These are phyloP conservation scores for Mrakia gelida DNA, from an alignment of 768 basidiomycete species.

Conservation along the genomic window DNA sequence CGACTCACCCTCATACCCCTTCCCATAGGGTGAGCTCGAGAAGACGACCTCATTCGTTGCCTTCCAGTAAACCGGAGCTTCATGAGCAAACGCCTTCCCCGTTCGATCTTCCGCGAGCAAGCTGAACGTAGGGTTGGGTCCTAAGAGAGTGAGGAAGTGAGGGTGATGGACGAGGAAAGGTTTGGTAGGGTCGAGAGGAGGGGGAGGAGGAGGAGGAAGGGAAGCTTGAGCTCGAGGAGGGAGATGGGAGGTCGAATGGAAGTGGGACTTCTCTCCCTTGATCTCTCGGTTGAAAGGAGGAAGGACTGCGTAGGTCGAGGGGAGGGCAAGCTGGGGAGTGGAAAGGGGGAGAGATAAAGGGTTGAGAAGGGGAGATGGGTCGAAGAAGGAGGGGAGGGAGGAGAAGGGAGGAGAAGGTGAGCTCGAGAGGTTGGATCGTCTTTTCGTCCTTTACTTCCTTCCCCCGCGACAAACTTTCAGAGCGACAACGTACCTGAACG, in stretches of 20 bases:
- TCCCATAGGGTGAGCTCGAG: neutral
- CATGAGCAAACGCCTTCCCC: constrained; percentile 12
- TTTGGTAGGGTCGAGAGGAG: constrained; percentile 6
- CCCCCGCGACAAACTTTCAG: neutral
- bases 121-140: neutral
- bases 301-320: neutral
- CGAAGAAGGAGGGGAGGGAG: too few species aligned
- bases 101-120: neutral
- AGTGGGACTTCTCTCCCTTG: neutral
- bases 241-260: constrained; percentile 1
- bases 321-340: neutral
- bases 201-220: neutral
- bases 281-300: neutral
- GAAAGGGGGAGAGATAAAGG: neutral
- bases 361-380: neutral
- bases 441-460: neutral
- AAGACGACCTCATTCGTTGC: constrained; percentile 9
- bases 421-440: too few species aligned
- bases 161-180: constrained; percentile 15
- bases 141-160: constrained; percentile 4
- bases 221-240: neutral
- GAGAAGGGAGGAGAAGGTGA: neutral
- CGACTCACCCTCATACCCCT: neutral
- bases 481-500: neutral
- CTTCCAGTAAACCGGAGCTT: constrained; percentile 8